phyloP scores from a whole-genome alignment of 2,329 filamentous ascomycete genomes.

The Alternaria metachromatica region DNA sequence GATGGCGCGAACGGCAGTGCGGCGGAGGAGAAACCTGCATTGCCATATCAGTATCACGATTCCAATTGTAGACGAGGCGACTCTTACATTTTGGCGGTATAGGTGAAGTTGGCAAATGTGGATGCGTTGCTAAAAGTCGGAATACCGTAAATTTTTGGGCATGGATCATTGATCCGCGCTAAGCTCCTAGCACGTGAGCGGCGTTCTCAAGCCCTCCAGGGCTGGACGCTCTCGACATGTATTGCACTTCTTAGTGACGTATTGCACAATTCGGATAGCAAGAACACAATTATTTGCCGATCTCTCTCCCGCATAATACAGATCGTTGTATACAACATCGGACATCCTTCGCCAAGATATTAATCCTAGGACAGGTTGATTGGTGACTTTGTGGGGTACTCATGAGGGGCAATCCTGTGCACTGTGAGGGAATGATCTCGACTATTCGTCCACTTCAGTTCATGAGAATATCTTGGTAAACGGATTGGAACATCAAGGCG shows the following conservation, averaged over 20 bases:
- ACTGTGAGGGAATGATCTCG: background rate
- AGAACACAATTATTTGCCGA: background rate
- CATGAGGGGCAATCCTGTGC: background rate
- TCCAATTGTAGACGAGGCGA: background rate
- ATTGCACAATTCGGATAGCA: background rate
- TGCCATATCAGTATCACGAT: slow-evolving; percentile 8
- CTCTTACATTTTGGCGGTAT: slow-evolving; percentile 26
- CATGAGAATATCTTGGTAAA: background rate
- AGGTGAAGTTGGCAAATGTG: background rate
- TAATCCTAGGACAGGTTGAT: background rate
- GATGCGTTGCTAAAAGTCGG: background rate
- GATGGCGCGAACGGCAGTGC: slow-evolving; percentile 62
- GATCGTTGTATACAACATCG: background rate
- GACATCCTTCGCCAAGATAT: background rate
- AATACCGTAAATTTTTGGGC: slow-evolving; percentile 14
- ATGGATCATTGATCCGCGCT: slow-evolving; percentile 6
- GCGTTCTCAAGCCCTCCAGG: background rate
- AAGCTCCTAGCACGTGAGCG: slow-evolving; percentile 6
- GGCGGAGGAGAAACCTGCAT: slow-evolving; percentile 65
- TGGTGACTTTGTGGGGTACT: background rate
- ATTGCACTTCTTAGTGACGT: background rate
- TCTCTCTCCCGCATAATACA: background rate
- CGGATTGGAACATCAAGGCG: background rate
- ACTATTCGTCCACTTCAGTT: background rate
- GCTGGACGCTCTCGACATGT: background rate